Conservation (phyloP, 2,329 filamentous ascomycete species). For the Calonectria multiphialidica region DNA sequence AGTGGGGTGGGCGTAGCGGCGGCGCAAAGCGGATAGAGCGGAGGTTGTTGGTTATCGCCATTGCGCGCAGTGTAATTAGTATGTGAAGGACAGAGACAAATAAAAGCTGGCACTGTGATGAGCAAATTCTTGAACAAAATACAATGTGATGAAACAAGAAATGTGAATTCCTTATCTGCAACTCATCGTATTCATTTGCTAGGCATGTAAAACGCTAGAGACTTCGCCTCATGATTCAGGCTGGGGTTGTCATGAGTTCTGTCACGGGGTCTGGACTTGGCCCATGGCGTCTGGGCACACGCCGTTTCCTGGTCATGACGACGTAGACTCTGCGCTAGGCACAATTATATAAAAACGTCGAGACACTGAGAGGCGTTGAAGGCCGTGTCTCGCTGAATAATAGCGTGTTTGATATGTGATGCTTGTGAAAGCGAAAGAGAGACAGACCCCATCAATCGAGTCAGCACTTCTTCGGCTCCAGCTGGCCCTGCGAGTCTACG, state of each 20-base stretch:
- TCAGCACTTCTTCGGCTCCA: background rate
- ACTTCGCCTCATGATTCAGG: background rate
- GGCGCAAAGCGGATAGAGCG: background rate
- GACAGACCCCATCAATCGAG: background rate
- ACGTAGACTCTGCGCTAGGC: background rate
- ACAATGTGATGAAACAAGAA: background rate
- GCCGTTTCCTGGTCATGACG: background rate
- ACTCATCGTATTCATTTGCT: background rate
- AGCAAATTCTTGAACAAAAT: too few relatives aligned
- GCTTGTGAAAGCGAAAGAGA: background rate
- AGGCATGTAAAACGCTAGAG: background rate
- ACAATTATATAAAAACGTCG: background rate
- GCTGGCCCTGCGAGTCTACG: background rate
- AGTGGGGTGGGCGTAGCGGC: slow-evolving; percentile 31
- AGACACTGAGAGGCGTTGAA: background rate
- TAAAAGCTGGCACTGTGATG: background rate
- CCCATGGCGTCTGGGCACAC: background rate
- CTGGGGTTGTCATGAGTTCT: background rate
- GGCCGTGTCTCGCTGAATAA: background rate
- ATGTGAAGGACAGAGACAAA: background rate
- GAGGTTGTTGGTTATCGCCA: background rate
- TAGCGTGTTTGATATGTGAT: background rate
- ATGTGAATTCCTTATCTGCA: background rate
- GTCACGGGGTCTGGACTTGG: background rate
- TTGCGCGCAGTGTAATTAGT: too few relatives aligned